Base-by-base conservation (phyloP, 768 basidiomycete genomes). In the Phanerochaete sordida region DNA sequence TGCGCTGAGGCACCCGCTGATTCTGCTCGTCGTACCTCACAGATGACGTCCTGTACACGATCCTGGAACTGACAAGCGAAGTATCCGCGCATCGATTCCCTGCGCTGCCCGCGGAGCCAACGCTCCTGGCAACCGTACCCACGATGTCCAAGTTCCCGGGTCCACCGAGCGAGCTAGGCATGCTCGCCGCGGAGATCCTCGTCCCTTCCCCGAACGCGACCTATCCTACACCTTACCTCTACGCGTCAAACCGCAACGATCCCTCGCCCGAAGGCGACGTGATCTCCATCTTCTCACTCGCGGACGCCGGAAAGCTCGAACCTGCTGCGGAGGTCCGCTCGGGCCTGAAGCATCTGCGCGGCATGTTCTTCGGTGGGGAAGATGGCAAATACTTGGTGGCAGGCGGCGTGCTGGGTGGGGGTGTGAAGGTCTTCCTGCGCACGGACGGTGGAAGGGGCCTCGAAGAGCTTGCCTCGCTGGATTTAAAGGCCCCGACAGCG, bases 161-260 rank as follows among this genome's bases (percentile, higher is more conserved):
- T 26, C 76, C 73, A 5, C 74, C 83, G 1, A 75, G 76, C 56
- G 69, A 70, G 44, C 58, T 63, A 21, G 60, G 61, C 47, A 86
- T 87, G 85, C 76, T 82, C 52, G 87, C 86, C 3, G 86, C 88
- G 0, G 91, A 91, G 66, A 81, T 91, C 62, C 76, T 90, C 57
- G 75, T 89, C 58, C 84, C 88, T 0, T 66, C 73, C 6, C 76
- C 84, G 13, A 85, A 84, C 61, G 44, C 73, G 7, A 68, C 78
- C 2, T 87, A 79, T 73, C 76, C 84, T 0, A 75, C 73, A 0
- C 77, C 82, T 2, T 87, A 87, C 70, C 73, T 92, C 16, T 93
- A 91, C 67, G 74, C 83, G 12, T 87, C 90, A 3, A 93, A 92
- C 71, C 80, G 91, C 31, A 86, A 91, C 65, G 85, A 90, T 66